These are phyloP conservation scores for Climacium dendroides DNA, from an alignment of 225 moss, liverwort and hornwort species.

Conservation along the genomic window DNA sequence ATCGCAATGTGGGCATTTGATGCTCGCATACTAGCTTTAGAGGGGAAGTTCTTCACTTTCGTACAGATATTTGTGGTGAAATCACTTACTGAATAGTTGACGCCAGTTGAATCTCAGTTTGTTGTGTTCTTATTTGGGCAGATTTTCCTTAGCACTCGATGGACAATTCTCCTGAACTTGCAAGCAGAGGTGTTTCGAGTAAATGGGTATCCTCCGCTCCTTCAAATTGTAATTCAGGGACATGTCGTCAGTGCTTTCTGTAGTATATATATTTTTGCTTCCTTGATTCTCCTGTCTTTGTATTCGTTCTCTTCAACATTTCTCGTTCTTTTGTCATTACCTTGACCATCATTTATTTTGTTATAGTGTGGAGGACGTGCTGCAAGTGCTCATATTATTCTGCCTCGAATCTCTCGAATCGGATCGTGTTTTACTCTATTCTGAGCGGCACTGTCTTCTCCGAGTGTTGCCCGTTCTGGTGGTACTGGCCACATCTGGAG, in stretches of 20 bases:
- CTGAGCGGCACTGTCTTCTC: constrained; percentile 71
- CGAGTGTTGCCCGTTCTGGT: constrained; percentile 78
- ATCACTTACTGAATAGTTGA: background rate
- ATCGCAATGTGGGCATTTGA: background rate
- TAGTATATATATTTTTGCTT: background rate
- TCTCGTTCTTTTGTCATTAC: background rate
- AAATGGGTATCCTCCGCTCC: constrained; percentile 52
- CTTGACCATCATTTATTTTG: background rate
- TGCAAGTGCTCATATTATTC: constrained; percentile 80
- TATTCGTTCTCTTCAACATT: background rate
- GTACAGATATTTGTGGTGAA: background rate
- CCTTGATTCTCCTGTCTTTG: background rate
- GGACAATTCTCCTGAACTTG: constrained; percentile 87
- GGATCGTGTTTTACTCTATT: constrained; percentile 70
- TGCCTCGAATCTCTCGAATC: constrained; percentile 89
- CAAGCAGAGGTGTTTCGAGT: constrained; percentile 81
- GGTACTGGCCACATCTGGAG: constrained; percentile 67
- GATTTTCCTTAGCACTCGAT: constrained; percentile 97
- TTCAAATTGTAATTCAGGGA: background rate
- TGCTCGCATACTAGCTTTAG: background rate
- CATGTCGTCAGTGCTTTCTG: background rate
- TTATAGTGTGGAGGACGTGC: constrained; percentile 69
- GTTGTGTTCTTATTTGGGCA: constrained; percentile 13
- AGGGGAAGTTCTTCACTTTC: background rate
- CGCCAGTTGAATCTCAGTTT: background rate